Evolutionary conservation across 345 rosid genomes (phyloP).

Genomic region (Eucalyptus regnans): DNA sequence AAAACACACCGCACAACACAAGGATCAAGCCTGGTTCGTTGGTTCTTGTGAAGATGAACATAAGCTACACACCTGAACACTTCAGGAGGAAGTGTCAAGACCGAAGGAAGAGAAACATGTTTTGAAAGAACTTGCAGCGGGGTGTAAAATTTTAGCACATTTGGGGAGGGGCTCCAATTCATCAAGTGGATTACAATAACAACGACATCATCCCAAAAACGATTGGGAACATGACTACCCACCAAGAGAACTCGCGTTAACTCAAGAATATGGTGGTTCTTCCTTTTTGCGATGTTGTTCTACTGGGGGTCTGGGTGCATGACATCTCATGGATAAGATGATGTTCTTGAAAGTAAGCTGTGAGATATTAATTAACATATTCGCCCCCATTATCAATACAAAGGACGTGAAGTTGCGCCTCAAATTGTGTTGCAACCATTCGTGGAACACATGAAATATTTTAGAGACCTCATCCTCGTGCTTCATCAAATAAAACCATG

Average conservation of each 20-base stretch:
- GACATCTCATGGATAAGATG: background rate
- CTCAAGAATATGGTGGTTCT: background rate
- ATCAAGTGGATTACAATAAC: background rate
- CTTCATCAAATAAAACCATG: background rate
- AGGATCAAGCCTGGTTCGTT: background rate
- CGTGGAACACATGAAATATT: background rate
- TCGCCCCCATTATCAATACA: background rate
- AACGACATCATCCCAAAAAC: background rate
- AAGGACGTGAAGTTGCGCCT: background rate
- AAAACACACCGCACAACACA: fast-evolving
- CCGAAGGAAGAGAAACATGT: background rate
- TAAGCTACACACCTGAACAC: background rate
- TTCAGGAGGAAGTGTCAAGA: background rate
- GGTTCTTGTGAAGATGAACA: background rate
- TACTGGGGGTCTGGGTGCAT: background rate
- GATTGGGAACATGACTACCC: background rate
- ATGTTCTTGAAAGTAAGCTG: background rate
- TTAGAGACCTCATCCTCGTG: background rate
- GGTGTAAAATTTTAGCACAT: background rate
- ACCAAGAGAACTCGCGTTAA: background rate
- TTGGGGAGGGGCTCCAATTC: background rate
- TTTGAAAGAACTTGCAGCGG: background rate
- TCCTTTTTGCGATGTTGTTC: background rate
- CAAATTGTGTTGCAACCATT: background rate
- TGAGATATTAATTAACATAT: background rate